Base-by-base conservation (phyloP, 1,284 basidiomycete genomes). In the Puccinia polysora region DNA sequence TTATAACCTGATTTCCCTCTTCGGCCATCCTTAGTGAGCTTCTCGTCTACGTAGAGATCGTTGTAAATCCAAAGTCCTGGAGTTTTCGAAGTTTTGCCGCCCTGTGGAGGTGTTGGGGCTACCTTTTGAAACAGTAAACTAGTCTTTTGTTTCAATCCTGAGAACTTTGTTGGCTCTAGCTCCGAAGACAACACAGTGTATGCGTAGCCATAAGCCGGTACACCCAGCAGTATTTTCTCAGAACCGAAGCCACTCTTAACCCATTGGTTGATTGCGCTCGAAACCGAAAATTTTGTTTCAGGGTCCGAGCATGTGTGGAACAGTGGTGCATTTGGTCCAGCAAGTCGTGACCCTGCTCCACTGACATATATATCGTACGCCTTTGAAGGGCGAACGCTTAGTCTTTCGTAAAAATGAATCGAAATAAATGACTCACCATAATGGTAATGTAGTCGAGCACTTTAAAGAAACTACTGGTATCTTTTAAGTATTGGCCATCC, bases 181-280 rank as follows among this genome's bases (percentile, higher is more conserved):
- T 56, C 55, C 28, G 55, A 49, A 10, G 43, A 49, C 18, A 60
- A 14, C 3, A 70, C 30, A 25, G 69, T 71, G 52, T 71, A 71
- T 10, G 58, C 69, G 47, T 71, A 71, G n/a, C 69, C 69, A 43
- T 71, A 71, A 2, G 59, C 43, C 32, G 69, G 69, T 12, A 71
- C 1, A 30, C 69, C 69, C 5, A 71, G 59, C 5, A 71, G 36
- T 15, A 71, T 62, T 36, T 71, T 71, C 20, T 43, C 12, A 20
- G 59, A 15, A 7, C 28, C 7, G 38, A 71, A 63, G 15, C 69
- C 69, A 8, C 58, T 53, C 40, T 63, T 53, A 20, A 56, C 38
- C 69, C 69, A 71, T 3, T 23, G 34, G 36, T 55, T 28, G 25
- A 71, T 43, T 23, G 47, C 58, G 2, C 59, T 34, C 14, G 58